Percentiles rank a stretch among this genome's conserved stretches.
These are phyloP conservation scores for Talaromyces pinophilus DNA, from an alignment of 2,329 filamentous ascomycete species.

Conservation along the genomic window DNA sequence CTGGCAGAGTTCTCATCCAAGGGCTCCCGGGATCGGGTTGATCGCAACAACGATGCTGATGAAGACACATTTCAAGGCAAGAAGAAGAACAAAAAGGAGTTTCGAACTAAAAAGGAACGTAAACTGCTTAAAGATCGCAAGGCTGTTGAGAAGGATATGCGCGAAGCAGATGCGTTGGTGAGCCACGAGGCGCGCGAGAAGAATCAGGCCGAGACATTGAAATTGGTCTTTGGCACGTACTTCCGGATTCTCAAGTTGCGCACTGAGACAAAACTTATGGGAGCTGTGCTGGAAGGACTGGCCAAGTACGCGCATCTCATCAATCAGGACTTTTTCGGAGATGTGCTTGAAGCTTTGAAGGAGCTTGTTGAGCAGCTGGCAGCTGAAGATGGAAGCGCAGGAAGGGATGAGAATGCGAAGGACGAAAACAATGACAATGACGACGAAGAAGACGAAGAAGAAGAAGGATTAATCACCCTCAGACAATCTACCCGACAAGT, in stretches of 20 bases:
- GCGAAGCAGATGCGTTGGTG: conserved; percentile 84
- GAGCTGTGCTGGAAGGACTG: conserved; percentile 91
- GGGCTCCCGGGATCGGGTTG: conserved; percentile 74
- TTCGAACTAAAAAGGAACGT: conserved; percentile 82
- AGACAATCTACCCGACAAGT: conserved; percentile 83
- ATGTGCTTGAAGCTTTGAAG: conserved; percentile 89
- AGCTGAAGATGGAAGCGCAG: conserved; percentile 49
- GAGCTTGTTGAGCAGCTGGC: conserved; percentile 82
- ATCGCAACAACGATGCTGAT: conserved; percentile 56
- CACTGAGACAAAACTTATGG: conserved; percentile 76
- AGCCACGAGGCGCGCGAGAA: conserved; percentile 89
- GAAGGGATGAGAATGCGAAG: conserved; percentile 46
- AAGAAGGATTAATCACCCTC: conserved; percentile 42
- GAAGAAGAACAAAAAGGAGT: conserved; percentile 72
- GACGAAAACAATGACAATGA: conserved; percentile 50
- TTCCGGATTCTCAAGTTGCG: conserved; percentile 90
- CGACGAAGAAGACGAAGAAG: conserved; percentile 40
- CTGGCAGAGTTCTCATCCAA: conserved; percentile 85
- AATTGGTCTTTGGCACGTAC: conserved; percentile 92
- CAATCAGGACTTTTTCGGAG: conserved; percentile 98
- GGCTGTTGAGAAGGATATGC: conserved; percentile 87
- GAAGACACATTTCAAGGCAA: conserved; percentile 39
- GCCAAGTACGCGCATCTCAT: conserved; percentile 94
- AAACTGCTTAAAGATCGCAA: conserved; percentile 86
- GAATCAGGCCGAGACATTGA: conserved; percentile 93